Conservation (phyloP, 345 rosid species). For the Brassica incana region DNA sequence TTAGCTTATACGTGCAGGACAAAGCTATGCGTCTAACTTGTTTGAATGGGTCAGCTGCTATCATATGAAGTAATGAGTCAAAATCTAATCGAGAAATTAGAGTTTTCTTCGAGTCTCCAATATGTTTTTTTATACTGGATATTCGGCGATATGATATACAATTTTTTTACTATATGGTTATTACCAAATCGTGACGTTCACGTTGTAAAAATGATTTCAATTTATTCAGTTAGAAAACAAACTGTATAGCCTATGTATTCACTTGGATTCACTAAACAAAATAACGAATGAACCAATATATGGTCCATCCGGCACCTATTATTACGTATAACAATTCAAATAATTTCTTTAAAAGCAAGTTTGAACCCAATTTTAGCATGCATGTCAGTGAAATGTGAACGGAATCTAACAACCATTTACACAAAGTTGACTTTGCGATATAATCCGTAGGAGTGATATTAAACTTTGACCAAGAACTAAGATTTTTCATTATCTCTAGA, state of each 20-base stretch:
- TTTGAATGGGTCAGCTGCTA: conserved; percentile 19
- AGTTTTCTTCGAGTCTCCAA: not conserved
- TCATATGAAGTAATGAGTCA: not conserved
- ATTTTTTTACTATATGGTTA: no score
- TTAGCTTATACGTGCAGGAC: not conserved
- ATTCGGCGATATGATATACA: not conserved
- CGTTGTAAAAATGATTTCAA: not conserved
- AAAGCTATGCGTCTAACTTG: conserved; percentile 13
- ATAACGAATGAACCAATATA: not conserved
- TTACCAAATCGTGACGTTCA: not conserved
- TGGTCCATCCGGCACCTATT: not conserved
- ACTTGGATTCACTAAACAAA: not conserved
- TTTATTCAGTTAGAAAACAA: not conserved
- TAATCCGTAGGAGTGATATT: conserved; percentile 8
- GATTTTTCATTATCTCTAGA: not conserved
- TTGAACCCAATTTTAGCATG: conserved; percentile 12
- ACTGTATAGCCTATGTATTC: not conserved
- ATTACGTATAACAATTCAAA: not conserved
- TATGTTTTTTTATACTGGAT: not conserved
- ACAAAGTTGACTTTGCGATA: conserved; percentile 14
- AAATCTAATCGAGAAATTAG: not conserved
- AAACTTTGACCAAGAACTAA: conserved; percentile 15
- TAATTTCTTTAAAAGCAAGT: not conserved
- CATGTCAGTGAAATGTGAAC: conserved; percentile 22
- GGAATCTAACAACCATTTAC: conserved; percentile 9